A percentile compares a stretch with the other conserved stretches of the same genome.
Conservation (phyloP, 495 filamentous ascomycete genomes). For the Tetracladium setigerum region DNA sequence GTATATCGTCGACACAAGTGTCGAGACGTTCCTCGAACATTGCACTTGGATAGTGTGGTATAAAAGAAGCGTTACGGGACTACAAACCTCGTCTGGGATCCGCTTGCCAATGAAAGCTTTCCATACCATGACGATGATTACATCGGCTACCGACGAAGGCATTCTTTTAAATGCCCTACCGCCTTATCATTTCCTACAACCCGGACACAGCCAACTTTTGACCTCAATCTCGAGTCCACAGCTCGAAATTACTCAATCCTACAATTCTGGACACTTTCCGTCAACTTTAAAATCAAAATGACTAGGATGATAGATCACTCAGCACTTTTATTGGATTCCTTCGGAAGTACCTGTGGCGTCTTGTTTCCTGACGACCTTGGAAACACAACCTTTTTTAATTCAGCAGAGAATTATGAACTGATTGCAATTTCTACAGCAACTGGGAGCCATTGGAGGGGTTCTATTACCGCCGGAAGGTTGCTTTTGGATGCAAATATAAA, state of each 20-base stretch:
- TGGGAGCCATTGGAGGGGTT: no score
- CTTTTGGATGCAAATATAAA: no score
- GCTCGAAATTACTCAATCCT: background rate
- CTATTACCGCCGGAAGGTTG: no score
- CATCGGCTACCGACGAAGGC: background rate
- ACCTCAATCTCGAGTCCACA: background rate
- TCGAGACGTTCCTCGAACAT: background rate
- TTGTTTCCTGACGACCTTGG: background rate
- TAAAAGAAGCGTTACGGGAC: background rate
- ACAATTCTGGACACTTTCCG: slow-evolving; percentile 4
- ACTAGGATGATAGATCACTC: background rate
- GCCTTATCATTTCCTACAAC: background rate
- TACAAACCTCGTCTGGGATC: slow-evolving; percentile 11
- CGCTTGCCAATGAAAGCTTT: background rate
- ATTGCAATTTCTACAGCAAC: background rate
- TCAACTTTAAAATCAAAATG: background rate
- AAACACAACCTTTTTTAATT: background rate
- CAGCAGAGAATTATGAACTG: background rate
- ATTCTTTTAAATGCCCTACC: background rate
- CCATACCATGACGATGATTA: background rate
- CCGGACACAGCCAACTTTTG: background rate
- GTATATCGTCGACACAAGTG: slow-evolving; percentile 1
- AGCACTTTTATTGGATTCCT: background rate
- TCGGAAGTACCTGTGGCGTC: background rate
- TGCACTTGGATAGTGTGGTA: slow-evolving; percentile 20